These are phyloP conservation scores for Ceriops zippeliana DNA, from an alignment of 345 rosid genomes.

Conservation along the genomic window DNA sequence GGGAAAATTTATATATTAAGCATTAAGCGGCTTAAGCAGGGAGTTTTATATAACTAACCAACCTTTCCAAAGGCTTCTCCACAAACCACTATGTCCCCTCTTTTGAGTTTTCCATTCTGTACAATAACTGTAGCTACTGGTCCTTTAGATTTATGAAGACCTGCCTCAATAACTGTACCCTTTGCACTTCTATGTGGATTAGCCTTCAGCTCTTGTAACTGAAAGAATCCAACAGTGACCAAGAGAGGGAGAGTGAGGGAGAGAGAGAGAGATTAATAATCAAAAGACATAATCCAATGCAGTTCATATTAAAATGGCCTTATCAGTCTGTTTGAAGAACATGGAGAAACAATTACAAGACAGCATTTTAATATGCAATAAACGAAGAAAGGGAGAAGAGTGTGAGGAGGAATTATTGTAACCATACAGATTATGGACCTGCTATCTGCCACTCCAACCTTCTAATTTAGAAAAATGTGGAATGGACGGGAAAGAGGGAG, in stretches of 20 bases:
- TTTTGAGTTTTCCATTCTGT: constrained; percentile 90
- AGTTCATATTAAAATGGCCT: too few species aligned
- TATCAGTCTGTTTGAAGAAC: too few species aligned
- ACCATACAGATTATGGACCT: too few species aligned
- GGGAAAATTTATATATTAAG: constrained; percentile 8
- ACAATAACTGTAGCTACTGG: constrained; percentile 85
- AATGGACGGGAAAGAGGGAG: not conserved
- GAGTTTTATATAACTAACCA: constrained; percentile 13
- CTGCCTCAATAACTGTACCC: constrained; percentile 93
- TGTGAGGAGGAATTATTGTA: too few species aligned
- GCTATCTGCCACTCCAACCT: too few species aligned
- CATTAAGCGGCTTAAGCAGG: constrained; percentile 8
- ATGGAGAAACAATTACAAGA: too few species aligned
- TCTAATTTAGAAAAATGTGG: not conserved
- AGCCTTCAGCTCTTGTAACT: constrained; percentile 98
- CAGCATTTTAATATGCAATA: too few species aligned
- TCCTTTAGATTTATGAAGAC: constrained; percentile 91
- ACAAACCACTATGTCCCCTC: constrained; percentile 87
- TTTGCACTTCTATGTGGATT: constrained; percentile 94
- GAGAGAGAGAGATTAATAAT: too few species aligned
- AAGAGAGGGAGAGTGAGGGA: too few species aligned
- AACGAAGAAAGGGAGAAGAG: too few species aligned
- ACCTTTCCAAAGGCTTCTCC: constrained; percentile 99
- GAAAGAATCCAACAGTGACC: constrained; percentile 28
- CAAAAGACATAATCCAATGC: too few species aligned